Evolutionary conservation across 176 grass and related monocot genomes (phyloP), one percentile per base, ranked within the genome.

Genomic region (Eragrostis nindensis): DNA sequence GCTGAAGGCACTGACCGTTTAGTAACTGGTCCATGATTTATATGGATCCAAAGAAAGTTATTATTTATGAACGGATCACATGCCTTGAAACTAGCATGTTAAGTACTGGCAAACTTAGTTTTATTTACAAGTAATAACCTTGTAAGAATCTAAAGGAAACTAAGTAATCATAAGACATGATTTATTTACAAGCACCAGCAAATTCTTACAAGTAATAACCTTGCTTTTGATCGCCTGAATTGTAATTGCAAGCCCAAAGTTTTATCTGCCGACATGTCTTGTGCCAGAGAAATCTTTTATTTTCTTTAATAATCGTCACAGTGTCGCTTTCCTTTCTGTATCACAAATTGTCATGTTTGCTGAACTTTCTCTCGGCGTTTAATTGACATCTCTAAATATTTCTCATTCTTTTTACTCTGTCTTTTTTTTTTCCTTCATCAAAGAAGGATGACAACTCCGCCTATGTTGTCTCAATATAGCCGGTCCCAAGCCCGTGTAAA

Each of bases 341-440:
- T 13, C 43, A 52, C 11, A 32, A 47, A 46, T n/a, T 29, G 19
- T 64, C 27, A 12, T 64, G 71, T 11, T 40, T 60, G 24, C 9
- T 32, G 59, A 29, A 36, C 32, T 77, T n/a, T 77, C 46, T 77
- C 10, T 77, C 48, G 11, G 27, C n/a, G 6, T 8, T 49, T 78
- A 52, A 49, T n/a, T 79, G 7, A 11, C 32, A 39, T 53, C 18
- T 17, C 17, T 36, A 25, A 21, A 18, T 7, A 21, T n/a, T n/a
- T n/a, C n/a, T n/a, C n/a, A n/a, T 74, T 8, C 56, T 46, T 25
- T 47, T 30, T 43, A 17, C 16, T 26, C 18, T 72, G 45, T 40
- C 11, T 3, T 68, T 42, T 68, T 52, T 5, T 69, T 24, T 57
- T 3, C 21, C 8, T 0, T 57, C 22, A n/a, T 6, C 8, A 25